Evolutionary conservation across 306 rosid genomes (phyloP).

Genomic region (Fragaria vesca): DNA sequence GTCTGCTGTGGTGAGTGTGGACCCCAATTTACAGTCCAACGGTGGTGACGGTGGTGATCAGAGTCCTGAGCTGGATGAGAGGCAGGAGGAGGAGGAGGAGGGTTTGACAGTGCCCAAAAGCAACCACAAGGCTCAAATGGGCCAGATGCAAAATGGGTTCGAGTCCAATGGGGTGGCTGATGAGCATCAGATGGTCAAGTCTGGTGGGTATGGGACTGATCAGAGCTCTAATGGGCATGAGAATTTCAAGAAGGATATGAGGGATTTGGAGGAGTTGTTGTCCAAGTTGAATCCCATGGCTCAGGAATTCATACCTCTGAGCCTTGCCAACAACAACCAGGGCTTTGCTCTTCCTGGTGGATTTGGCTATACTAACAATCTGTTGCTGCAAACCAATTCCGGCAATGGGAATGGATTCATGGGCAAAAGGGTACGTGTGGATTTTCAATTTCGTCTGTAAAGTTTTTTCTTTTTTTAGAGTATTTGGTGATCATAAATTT

Average conservation of each 20-base stretch:
- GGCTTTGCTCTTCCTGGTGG: conserved; percentile 48
- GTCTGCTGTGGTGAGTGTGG: conserved; percentile 29
- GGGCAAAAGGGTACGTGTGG: conserved; percentile 57
- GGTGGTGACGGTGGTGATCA: conserved; percentile 29
- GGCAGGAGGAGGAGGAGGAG: conserved; percentile 28
- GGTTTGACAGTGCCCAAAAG: conserved; percentile 39
- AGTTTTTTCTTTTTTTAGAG: background rate
- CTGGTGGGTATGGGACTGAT: conserved; percentile 50
- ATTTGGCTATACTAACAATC: conserved; percentile 63
- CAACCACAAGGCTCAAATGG: conserved; percentile 51
- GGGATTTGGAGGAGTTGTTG: conserved; percentile 90
- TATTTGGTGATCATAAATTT: conserved; percentile 12
- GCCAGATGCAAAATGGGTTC: conserved; percentile 65
- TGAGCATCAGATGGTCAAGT: conserved; percentile 46
- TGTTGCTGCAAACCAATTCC: conserved; percentile 30
- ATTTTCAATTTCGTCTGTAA: background rate
- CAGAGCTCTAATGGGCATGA: conserved; percentile 51
- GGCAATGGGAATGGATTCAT: conserved; percentile 49
- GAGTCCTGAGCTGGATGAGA: conserved; percentile 37
- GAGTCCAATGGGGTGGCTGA: conserved; percentile 47
- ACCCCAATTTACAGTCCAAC: conserved; percentile 41
- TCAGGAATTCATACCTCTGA: conserved; percentile 91
- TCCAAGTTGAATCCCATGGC: conserved; percentile 98
- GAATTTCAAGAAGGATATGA: conserved; percentile 69
- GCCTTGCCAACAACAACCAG: conserved; percentile 49